A percentile compares a stretch with the other conserved stretches of the same genome.
Conservation (phyloP, 345 rosid genomes). For the Eucalyptus pumila region DNA sequence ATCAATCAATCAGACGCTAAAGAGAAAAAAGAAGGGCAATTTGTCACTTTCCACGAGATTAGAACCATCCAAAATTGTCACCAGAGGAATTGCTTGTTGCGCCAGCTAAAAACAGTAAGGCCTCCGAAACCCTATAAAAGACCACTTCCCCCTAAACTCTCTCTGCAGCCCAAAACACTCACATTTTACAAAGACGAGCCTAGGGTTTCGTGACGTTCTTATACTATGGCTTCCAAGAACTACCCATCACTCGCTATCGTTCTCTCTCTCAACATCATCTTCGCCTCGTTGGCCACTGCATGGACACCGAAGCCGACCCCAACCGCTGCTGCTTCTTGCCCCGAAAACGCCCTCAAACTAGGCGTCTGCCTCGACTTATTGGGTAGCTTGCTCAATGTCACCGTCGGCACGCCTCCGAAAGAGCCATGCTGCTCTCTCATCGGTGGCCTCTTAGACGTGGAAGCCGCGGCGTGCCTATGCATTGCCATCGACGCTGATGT, state of each 20-base stretch:
- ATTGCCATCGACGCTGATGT: slow-evolving; percentile 54
- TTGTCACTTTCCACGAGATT: not conserved
- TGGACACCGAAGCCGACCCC: slow-evolving; percentile 18
- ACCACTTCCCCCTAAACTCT: not conserved
- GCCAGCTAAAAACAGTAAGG: not conserved
- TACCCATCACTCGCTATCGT: slow-evolving; percentile 3
- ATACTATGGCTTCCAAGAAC: slow-evolving; percentile 20
- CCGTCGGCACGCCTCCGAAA: slow-evolving; percentile 36
- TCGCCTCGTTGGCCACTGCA: slow-evolving; percentile 21
- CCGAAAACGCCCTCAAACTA: slow-evolving; percentile 38
- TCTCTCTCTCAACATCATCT: slow-evolving; percentile 10
- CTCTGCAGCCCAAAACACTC: not conserved
- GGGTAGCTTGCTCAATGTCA: slow-evolving; percentile 24
- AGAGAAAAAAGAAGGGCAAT: not conserved
- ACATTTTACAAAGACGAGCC: not conserved
- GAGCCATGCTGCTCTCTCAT: slow-evolving; percentile 50
- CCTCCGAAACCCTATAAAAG: not conserved
- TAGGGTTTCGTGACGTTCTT: not conserved
- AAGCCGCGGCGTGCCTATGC: slow-evolving; percentile 57
- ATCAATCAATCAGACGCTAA: not conserved
- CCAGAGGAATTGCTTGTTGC: not conserved
- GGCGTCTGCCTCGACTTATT: slow-evolving; percentile 47
- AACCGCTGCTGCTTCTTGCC: slow-evolving; percentile 19
- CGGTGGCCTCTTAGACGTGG: slow-evolving; percentile 36
- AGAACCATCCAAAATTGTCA: not conserved